Percentiles rank a stretch among this genome's conserved stretches.
phyloP scores from a whole-genome alignment of 805 yeast genomes.

The Grigorovia transvaalensis region DNA sequence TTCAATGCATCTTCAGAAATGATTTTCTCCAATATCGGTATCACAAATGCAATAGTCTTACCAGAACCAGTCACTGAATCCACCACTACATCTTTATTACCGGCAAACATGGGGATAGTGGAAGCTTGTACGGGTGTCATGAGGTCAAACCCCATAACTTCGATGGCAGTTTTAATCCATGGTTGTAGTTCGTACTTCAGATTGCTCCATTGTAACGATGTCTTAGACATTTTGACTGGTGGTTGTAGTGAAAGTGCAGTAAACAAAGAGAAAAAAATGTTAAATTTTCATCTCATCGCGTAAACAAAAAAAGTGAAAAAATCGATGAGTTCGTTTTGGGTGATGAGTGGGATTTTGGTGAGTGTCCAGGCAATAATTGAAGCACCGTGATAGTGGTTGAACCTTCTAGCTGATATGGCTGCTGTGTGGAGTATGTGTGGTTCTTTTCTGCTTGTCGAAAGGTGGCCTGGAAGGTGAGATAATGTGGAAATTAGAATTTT shows the following conservation, averaged over 20 bases:
- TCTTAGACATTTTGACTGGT: slow-evolving; percentile 21
- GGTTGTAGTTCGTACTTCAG: slow-evolving; percentile 45
- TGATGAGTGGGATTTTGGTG: not conserved
- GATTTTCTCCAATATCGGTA: slow-evolving; percentile 71
- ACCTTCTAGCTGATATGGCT: too few relatives aligned
- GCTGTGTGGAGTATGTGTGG: too few relatives aligned
- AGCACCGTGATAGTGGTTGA: too few relatives aligned
- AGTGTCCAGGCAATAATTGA: too few relatives aligned
- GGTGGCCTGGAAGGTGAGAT: too few relatives aligned
- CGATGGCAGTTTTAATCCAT: slow-evolving; percentile 61
- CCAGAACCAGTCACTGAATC: slow-evolving; percentile 98
- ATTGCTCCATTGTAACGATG: slow-evolving; percentile 57
- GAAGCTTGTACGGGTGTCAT: slow-evolving; percentile 99
- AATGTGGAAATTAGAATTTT: too few relatives aligned
- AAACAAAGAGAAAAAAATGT: not conserved
- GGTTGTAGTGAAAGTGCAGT: not conserved
- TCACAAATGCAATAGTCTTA: slow-evolving; percentile 82
- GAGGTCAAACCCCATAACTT: slow-evolving; percentile 59
- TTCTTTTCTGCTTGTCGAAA: too few relatives aligned
- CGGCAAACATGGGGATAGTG: slow-evolving; percentile 72
- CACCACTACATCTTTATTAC: slow-evolving; percentile 88
- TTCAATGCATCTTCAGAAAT: slow-evolving; percentile 27
- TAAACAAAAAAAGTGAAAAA: too few relatives aligned
- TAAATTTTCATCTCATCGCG: not conserved
- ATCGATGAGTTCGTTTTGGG: not conserved